Conservation (phyloP, 2,329 filamentous ascomycete species). For the Decorospora gaudefroyi region DNA sequence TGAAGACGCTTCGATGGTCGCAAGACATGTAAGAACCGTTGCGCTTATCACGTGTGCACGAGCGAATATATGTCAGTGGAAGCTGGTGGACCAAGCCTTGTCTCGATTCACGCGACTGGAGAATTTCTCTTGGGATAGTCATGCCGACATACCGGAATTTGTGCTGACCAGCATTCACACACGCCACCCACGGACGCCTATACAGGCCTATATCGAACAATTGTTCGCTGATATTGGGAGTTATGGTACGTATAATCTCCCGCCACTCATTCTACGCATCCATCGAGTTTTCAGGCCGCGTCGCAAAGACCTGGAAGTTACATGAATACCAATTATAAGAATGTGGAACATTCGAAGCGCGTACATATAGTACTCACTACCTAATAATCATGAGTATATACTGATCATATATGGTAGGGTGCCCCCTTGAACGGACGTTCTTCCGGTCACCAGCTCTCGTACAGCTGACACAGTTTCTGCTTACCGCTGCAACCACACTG, state of each 20-base stretch:
- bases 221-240: not conserved
- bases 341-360: too few species aligned
- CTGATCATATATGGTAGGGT: not conserved
- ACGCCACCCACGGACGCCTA: not conserved
- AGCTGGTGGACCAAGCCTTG: not conserved
- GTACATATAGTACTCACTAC: not conserved
- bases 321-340: too few species aligned
- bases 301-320: too few species aligned
- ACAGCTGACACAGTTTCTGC: not conserved
- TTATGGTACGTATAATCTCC: too few species aligned
- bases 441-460: not conserved
- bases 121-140: not conserved
- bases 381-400: too few species aligned
- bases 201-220: not conserved
- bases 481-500: not conserved
- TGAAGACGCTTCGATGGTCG: not conserved
- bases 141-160: not conserved
- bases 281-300: too few species aligned
- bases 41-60: not conserved
- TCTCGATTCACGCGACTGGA: not conserved
- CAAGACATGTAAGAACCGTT: not conserved
- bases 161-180: not conserved
- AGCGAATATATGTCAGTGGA: not conserved
- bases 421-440: not conserved
- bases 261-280: too few species aligned